A percentile compares a stretch with the other conserved stretches of the same genome.
Evolutionary conservation across 2,329 filamentous ascomycete species (phyloP).

Genomic region (Ascochyta koolunga): DNA sequence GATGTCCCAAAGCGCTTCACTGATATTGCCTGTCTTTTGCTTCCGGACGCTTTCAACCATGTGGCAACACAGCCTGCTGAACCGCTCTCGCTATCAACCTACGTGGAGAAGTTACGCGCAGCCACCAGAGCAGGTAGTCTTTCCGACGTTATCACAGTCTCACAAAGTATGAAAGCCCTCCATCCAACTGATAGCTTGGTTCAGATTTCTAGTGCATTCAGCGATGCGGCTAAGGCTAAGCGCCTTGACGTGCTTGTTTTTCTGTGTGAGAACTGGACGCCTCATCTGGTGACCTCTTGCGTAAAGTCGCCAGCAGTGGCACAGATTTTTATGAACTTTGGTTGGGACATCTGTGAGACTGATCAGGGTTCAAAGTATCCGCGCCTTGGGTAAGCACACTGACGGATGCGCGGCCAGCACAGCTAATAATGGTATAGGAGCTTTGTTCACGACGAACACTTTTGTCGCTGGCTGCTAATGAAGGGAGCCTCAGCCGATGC

Average conservation of each 20-base stretch:
- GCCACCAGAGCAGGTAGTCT: not conserved
- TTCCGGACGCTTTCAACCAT: not conserved
- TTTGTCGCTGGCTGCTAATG: not conserved
- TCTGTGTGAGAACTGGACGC: not conserved
- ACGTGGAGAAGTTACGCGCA: not conserved
- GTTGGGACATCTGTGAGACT: not conserved
- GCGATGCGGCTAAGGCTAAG: not conserved
- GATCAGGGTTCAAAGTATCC: not conserved
- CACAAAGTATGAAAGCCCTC: not conserved
- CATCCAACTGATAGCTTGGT: not conserved
- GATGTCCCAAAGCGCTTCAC: not conserved
- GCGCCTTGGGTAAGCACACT: not conserved
- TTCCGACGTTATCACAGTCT: not conserved
- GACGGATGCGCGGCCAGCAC: not conserved
- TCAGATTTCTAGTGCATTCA: not conserved
- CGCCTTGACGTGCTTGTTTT: not conserved
- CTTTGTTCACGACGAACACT: not conserved
- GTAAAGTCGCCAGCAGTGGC: not conserved
- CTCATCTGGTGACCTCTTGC: not conserved
- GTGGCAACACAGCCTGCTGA: not conserved
- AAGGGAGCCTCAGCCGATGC: not conserved
- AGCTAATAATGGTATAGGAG: not conserved
- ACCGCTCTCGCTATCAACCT: not conserved
- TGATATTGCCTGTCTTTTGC: not conserved
- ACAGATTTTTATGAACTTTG: not conserved